phyloP scores from a whole-genome alignment of 805 yeast species.

The Candida methanosorbosa region DNA sequence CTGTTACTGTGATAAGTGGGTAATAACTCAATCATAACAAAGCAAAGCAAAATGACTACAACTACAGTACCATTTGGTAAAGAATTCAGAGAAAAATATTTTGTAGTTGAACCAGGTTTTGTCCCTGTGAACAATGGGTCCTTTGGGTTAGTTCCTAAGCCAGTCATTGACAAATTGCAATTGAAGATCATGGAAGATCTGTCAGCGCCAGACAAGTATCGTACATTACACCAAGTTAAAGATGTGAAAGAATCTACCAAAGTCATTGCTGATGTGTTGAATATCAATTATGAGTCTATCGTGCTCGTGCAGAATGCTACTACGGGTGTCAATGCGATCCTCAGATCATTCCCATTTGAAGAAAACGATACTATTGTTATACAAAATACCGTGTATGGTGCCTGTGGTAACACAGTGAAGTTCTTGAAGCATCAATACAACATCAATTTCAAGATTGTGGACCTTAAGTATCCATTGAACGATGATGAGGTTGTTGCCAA shows the following conservation, averaged over 20 bases:
- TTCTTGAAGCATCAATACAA: conserved; percentile 28
- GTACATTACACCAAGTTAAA: conserved; percentile 18
- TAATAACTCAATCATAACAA: conserved; percentile 10
- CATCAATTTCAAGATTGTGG: conserved; percentile 27
- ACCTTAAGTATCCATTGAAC: conserved; percentile 34
- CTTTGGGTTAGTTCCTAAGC: conserved; percentile 46
- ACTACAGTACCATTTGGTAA: conserved; percentile 36
- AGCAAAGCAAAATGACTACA: too few species aligned
- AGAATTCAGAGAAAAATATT: conserved; percentile 37
- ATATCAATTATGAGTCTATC: conserved; percentile 32
- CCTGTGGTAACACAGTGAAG: conserved; percentile 43
- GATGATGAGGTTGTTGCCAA: conserved; percentile 29
- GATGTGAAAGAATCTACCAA: conserved; percentile 27
- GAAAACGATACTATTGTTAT: conserved; percentile 43
- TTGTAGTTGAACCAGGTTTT: conserved; percentile 29
- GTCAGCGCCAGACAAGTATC: conserved; percentile 40
- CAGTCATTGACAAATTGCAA: conserved; percentile 32
- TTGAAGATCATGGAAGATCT: conserved; percentile 20
- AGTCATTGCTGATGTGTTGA: conserved; percentile 32
- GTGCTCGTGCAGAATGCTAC: conserved; percentile 58
- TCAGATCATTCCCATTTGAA: conserved; percentile 43
- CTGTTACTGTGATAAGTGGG: too few species aligned
- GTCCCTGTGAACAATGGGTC: conserved; percentile 57
- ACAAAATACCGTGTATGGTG: conserved; percentile 42
- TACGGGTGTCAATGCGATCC: conserved; percentile 45